Base-by-base conservation (phyloP, 192 early-diverging fungal genomes). In the Coemansia sp. region DNA sequence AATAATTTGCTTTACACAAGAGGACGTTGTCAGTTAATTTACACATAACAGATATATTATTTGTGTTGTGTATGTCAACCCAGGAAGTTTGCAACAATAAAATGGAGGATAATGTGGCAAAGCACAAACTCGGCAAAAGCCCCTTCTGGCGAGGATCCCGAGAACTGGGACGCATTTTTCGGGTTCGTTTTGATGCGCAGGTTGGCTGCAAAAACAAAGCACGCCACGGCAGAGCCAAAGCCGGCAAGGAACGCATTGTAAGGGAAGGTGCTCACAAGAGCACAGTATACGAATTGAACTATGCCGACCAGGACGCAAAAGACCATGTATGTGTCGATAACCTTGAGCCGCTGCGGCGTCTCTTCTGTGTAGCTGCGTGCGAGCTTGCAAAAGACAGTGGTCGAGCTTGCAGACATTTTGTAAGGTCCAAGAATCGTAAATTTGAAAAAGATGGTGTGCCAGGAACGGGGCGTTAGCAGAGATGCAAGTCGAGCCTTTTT, bases 211-310 rank as follows among this genome's bases (percentile, higher is more conserved):
- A 97, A 86, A 10, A 96, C 91, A 81, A 99, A 99, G 54, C 85
- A 83, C 22, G 93, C 96, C 23, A 97, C 93, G 9, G 90, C 89
- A 10, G 90, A 88, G 55, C 90, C 91, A 80, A 99, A 99, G 28
- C 94, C 94, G 11, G 95, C 89, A 68, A 99, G 72, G 75, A 99
- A 98, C 29, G 95, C 91, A 81, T 98, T 98, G 84, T 96, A 98
- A 20, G 97, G 97, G 72, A 87, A 97, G n/a, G 89, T 93, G 48
- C 96, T 95, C 14, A 84, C 94, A 22, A 95, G 57, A 1, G 87
- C 55, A 57, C 91, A 87, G 67, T 99, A 97, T 14, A 88, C 67
- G 64, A 99, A 95, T 81, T 97, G 97, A 27, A 91, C 67, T 45
- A 95, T 73, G 30, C 96, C 97, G n/a, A 91, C 89, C n/a, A 86